Base-by-base conservation (phyloP, 2,329 filamentous ascomycete species). In the Aspergillus sp. region DNA sequence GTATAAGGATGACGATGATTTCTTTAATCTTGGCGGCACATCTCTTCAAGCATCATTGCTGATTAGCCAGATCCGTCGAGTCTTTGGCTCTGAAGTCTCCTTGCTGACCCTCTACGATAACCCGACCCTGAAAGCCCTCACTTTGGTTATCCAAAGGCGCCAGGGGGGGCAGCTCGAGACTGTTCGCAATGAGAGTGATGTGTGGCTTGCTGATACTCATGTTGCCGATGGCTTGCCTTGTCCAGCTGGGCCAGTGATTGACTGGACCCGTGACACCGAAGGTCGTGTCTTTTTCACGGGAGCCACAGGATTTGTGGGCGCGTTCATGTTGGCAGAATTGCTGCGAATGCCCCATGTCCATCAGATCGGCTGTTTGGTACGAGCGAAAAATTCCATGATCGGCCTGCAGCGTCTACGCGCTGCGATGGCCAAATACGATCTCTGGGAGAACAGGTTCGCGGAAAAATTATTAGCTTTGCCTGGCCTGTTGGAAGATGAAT, bases 281-380 rank as follows among this genome's bases (percentile, higher is more conserved):
- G 19, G 58, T 2, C 52, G 52, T 1, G 75, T 90, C 1, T 84
- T 94, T 61, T 67, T 94, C 4, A 94, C 88, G 1, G 88, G 88
- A 28, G 86, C 85, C 3, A 94, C 88, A 1, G 88, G 87, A 1
- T 94, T 94, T 70, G 67, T 94, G 9, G 88, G 88, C 6, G 77
- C 84, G 0, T 91, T 86, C 60, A 68, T 94, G 3, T 68, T 91
- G 30, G 76, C 76, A 44, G 84, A 90, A 43, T 65, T 93, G 1
- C 73, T 94, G 0, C 74, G 75, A 28, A 72, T 66, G 26, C 72
- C 66, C 7, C 64, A 71, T 26, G 70, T 79, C 3, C 28, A 50
- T 19, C 80, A 78, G 52, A 73, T 93, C 3, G 81, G 89, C 46
- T 82, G 82, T 0, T 81, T 89, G 45, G 82, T 93, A 1, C 82